Percentiles rank a stretch among this genome's conserved stretches.
phyloP scores from a whole-genome alignment of 148 eudicot species.

The Rhododendron simsii region DNA sequence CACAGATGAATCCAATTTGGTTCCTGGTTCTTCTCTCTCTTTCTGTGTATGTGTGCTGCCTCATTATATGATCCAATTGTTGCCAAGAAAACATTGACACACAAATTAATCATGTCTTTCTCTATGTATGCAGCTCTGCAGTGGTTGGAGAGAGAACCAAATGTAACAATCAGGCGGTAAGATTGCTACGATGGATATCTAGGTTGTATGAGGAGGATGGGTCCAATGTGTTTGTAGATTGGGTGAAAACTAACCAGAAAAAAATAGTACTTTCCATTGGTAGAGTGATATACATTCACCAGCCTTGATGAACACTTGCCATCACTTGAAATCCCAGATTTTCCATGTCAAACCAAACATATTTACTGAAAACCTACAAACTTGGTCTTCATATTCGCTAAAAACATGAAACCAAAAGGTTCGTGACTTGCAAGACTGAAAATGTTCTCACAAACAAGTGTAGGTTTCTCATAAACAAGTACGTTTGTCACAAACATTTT shows the following conservation, averaged over 20 bases:
- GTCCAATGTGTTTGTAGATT: conserved; percentile 32
- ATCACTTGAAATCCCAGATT: background rate
- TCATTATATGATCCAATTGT: background rate
- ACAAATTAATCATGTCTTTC: background rate
- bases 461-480: too few relatives aligned
- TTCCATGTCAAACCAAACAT: too few relatives aligned
- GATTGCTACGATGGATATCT: conserved; percentile 42
- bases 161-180: conserved; percentile 30
- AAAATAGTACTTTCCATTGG: conserved; percentile 6
- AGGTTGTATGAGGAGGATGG: conserved; percentile 34
- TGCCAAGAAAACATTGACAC: background rate
- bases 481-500: too few relatives aligned
- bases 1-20: too few relatives aligned
- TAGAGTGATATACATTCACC: background rate
- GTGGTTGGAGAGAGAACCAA: conserved; percentile 37
- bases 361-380: too few relatives aligned
- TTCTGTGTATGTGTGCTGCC: background rate
- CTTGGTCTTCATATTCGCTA: too few relatives aligned
- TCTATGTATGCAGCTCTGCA: conserved; percentile 26
- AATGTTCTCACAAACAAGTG: too few relatives aligned
- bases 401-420: too few relatives aligned
- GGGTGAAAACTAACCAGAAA: conserved; percentile 29
- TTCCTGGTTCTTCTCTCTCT: too few relatives aligned
- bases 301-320: background rate
- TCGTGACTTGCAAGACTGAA: too few relatives aligned